These are phyloP conservation scores for Yamadazyma kanchanaburiensis DNA, from an alignment of 1,139 yeast genomes.

Conservation along the genomic window DNA sequence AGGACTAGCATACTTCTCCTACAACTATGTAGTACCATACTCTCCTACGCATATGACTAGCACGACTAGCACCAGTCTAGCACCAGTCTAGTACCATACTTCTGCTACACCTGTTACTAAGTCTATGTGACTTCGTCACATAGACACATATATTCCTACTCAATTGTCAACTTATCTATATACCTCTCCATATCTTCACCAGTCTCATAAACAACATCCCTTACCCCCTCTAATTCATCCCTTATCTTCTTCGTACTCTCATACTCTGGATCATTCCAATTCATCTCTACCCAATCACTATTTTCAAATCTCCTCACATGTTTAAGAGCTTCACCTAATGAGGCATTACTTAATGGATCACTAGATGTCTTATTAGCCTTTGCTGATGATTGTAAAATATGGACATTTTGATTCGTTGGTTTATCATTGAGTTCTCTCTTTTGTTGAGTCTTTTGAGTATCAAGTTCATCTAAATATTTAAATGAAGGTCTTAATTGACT, in stretches of 20 bases:
- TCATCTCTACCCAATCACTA: constrained; percentile 45
- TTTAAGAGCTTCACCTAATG: constrained; percentile 76
- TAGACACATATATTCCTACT: no score
- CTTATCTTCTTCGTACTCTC: constrained; percentile 1
- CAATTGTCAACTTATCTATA: no score
- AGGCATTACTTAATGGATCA: constrained; percentile 63
- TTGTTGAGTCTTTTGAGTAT: constrained; percentile 23
- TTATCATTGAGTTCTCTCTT: constrained; percentile 21
- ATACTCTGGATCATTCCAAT: not conserved
- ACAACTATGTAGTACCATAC: no score
- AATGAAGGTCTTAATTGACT: constrained; percentile 83
- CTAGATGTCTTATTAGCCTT: constrained; percentile 59
- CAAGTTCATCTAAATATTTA: constrained; percentile 63
- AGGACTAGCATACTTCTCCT: no score
- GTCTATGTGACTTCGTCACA: no score
- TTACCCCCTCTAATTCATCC: not conserved
- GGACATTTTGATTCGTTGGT: constrained; percentile 24
- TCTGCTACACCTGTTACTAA: no score
- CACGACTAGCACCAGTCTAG: no score
- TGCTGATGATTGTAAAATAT: constrained; percentile 42
- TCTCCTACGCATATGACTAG: no score
- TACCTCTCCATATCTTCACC: constrained; percentile 6
- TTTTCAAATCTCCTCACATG: constrained; percentile 76
- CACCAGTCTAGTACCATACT: no score
- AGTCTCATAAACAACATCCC: no score